Base-by-base conservation (phyloP, 2,329 filamentous ascomycete genomes). In the Xenoacremonium recifei region DNA sequence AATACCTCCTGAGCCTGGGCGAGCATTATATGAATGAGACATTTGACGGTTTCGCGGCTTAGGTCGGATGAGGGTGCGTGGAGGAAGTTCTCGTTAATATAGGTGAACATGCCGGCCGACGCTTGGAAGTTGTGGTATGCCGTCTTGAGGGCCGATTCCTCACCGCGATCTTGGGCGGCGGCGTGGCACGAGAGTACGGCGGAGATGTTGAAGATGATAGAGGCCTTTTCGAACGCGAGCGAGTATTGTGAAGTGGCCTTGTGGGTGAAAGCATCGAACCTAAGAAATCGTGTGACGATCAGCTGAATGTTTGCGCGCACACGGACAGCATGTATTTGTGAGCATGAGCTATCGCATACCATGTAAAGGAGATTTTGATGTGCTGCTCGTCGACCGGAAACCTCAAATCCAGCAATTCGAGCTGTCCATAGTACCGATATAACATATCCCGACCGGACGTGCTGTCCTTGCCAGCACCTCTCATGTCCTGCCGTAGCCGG, bases 241-340 rank as follows among this genome's bases (percentile, higher is more conserved):
- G 91, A 96, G 71, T 95, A 96, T 66, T 99, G 93, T 4, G 91
- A 84, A 4, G 93, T 99, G n/a, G 90, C 80, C 62, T 97, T 96
- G 65, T 96, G 91, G 33, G 93, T 99, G 64, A 99, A 99, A n/a
- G 95, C 93, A 67, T 99, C 93, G 70, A 95, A 97, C 90, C 90
- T 96, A 60, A 4, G 40, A 10, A n/a, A 10, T 13, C 3, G 9
- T 23, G 29, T 15, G 18, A 32, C 49, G 40, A 55, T 45, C 16
- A 44, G 49, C 29, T 41, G n/a, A n/a, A n/a, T n/a, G n/a, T n/a
- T n/a, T n/a, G n/a, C n/a, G n/a, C n/a, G n/a, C n/a, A 27, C 23
- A 27, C 23, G 23, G 13, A 13, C 23, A 9, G 23, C 9, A 27
- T 13, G 23, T 13, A 27, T 9, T 27, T 31, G 29, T 31, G 7